phyloP scores from a whole-genome alignment of 2,329 filamentous ascomycete species.

The Fusarium sp. region DNA sequence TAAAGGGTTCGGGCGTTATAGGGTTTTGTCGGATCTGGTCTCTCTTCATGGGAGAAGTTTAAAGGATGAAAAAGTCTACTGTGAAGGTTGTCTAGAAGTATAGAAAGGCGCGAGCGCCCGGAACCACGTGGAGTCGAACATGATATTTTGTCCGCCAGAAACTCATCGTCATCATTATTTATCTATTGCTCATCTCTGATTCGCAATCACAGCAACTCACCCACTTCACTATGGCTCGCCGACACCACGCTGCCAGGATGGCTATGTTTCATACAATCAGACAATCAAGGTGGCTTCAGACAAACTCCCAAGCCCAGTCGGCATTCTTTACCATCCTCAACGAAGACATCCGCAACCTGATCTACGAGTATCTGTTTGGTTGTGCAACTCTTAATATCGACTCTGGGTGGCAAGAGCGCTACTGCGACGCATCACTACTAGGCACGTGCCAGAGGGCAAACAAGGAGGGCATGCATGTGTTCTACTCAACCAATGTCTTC shows the following conservation, averaged over 20 bases:
- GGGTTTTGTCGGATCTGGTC: background rate
- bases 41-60: background rate
- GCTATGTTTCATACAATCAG: background rate
- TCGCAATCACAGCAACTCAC: background rate
- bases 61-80: background rate
- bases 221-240: background rate
- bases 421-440: background rate
- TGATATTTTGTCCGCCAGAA: background rate
- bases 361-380: background rate
- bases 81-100: conserved; percentile 1
- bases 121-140: background rate
- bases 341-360: background rate
- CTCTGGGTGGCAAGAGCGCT: background rate
- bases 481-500: background rate
- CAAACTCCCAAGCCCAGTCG: background rate
- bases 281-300: too few species aligned
- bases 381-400: background rate
- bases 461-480: background rate
- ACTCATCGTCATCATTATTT: background rate
- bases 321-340: background rate
- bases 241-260: background rate
- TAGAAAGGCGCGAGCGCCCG: conserved; percentile 3
- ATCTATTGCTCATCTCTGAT: background rate
- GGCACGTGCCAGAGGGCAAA: conserved; percentile 1
- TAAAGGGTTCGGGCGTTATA: conserved; percentile 5